Evolutionary conservation across 2,329 filamentous ascomycete genomes (phyloP), one percentile per base, ranked within the genome.

Genomic region (Trichoderma breve): DNA sequence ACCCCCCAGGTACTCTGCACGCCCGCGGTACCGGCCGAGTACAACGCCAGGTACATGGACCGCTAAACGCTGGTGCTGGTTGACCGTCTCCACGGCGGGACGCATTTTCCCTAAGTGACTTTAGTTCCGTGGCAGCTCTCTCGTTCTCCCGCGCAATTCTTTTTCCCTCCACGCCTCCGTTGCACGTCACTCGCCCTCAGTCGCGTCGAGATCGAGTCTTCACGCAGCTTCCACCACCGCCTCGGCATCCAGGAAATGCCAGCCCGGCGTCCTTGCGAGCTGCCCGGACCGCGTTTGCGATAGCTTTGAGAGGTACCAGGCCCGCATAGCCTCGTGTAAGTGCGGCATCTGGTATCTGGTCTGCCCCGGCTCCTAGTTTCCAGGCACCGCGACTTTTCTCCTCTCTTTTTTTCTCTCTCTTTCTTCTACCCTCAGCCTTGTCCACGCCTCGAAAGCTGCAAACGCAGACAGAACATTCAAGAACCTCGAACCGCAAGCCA

Each of bases 291-390:
- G 60, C 74, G 73, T 73, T 57, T 72, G 69, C 61, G 72, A 43
- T 58, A 61, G 28, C 53, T 57, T 26, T 21, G 28, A 60, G 57
- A 47, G 28, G 15, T 60, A 9, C 55, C 9, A 60, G 57, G 55
- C 39, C 55, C 65, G 71, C 69, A 65, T 71, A 71, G 64, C 75
- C 70, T 74, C 78, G 79, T 81, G 78, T 80, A 81, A 81, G 79
- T 81, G 69, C 69, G 57, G 47, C 57, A 60, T 51, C 47, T 51
- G 47, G 47, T n/a, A n/a, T n/a, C n/a, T n/a, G n/a, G n/a, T n/a
- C n/a, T n/a, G n/a, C n/a, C n/a, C n/a, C n/a, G n/a, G n/a, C n/a
- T n/a, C n/a, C n/a, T n/a, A n/a, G 47, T n/a, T 14, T 51, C 57
- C 28, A 60, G 57, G 28, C 57, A 60, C 57, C 57, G 57, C 57